Evolutionary conservation across 371 early-diverging fungal species (phyloP), one percentile per base, ranked within the genome.

Genomic region (Phascolomyces articulosus): DNA sequence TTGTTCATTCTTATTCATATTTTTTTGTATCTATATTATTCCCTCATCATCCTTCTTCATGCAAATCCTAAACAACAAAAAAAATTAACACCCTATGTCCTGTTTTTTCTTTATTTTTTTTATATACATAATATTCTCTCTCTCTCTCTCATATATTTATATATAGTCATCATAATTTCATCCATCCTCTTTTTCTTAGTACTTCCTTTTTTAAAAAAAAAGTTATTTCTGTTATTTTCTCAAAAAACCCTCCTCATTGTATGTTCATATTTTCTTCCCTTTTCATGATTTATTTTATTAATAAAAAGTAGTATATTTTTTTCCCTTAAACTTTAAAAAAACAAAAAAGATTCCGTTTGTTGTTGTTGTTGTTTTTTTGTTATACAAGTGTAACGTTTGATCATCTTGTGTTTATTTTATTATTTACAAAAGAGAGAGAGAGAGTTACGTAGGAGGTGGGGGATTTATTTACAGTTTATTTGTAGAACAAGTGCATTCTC

Each of bases 11-110:
- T 34, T 34, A 0, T 34, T 34, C 34, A 9, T 34, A 6, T 62
- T 38, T 54, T 40, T 49, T 58, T 56, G 28, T 41, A 58, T 58
- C 41, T 65, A 38, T 38, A 41, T 53, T n/a, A n/a, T n/a, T n/a
- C n/a, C n/a, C n/a, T n/a, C n/a, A n/a, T n/a, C n/a, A 51, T 62
- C 51, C 62, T 34, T 53, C 24, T 20, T 20, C 55, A 28, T 15
- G 29, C 40, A 40, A 54, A 2, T 29, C 31, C 24, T 41, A 24
- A 26, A 26, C 31, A 28, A n/a, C n/a, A n/a, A n/a, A n/a, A n/a
- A n/a, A n/a, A n/a, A 9, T 34, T 34, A 9, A 34, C 34, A 34
- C 0, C 34, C 34, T 34, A 6, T 31, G 3, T 31, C 9, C 9
- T 31, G 3, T 31, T 9, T 31, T 31, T 31, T 31, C 31, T 31